Base-by-base conservation (phyloP, 768 basidiomycete genomes). In the Leccinellum albellum region DNA sequence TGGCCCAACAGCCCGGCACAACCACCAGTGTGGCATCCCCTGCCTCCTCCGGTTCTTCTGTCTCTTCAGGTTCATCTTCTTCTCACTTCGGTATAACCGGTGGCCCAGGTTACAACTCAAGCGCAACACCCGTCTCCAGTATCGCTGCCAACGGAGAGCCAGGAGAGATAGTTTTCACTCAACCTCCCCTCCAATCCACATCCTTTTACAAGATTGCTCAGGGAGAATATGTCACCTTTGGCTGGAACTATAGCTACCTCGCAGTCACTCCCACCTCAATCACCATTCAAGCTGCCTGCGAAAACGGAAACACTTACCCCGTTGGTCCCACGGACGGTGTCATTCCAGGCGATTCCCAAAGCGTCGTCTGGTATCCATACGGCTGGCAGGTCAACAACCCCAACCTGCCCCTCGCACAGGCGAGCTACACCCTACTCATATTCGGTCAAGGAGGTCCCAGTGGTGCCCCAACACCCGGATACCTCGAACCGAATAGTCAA, bases 241-340 rank as follows among this genome's bases (percentile, higher is more conserved):
- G 81, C n/a, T 89, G 87, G 88, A 88, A 86, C 67, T 79, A 85
- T 62, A 84, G 82, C n/a, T 73, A 77, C 61, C 70, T 88, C 14
- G 76, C 78, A 56, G 70, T 75, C 55, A 75, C 74, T 0, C 88
- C 88, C 3, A 72, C 74, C 12, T 65, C 74, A 54, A 73, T 89
- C 55, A 89, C 87, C 14, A 74, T 89, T 49, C 78, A 81, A 49
- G 87, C 88, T 46, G 78, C 82, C 51, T 86, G 85, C 64, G 78
- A 80, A 14, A 88, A 88, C 64, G 84, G 85, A 4, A 81, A 83
- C 70, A 87, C 86, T 20, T 89, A 86, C 65, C 80, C 84, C 1
- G 76, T 89, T 8, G 86, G 85, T 0, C 81, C 84, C 2, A 75
- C 82, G 13, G 64, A 82, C 60, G 80, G 82, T 28, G 69, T 79